These are phyloP conservation scores for Daldinia bambusicola DNA, from an alignment of 495 filamentous ascomycete genomes.

Conservation along the genomic window DNA sequence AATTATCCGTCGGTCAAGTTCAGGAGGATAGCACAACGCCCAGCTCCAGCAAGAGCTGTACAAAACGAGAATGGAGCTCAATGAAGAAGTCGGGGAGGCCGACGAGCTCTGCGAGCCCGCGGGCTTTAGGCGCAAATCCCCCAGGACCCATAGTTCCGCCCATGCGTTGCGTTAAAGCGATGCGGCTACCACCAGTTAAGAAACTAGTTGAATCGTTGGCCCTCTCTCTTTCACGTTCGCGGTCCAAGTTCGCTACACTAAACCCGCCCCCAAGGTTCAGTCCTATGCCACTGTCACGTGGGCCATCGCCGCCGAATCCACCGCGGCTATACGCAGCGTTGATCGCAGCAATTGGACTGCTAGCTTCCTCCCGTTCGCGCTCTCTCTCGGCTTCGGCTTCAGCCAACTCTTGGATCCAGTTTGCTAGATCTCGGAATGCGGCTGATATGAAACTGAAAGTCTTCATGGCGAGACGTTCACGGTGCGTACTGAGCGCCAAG, in stretches of 20 bases:
- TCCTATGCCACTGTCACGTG: constrained; percentile 50
- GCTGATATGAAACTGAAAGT: constrained; percentile 77
- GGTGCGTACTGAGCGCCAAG: constrained; percentile 78
- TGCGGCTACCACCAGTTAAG: constrained; percentile 53
- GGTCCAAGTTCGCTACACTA: constrained; percentile 35
- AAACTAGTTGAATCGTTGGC: constrained; percentile 55
- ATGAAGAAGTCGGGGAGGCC: constrained; percentile 90
- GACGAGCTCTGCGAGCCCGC: constrained; percentile 85
- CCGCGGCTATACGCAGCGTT: constrained; percentile 51
- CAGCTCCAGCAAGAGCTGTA: constrained; percentile 74
- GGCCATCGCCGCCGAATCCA: constrained; percentile 36
- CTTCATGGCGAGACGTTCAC: constrained; percentile 77
- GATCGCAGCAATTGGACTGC: constrained; percentile 42
- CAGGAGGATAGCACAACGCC: constrained; percentile 60
- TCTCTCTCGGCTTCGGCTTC: constrained; percentile 70
- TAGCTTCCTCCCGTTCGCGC: constrained; percentile 60
- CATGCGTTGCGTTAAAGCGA: constrained; percentile 52
- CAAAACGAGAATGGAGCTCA: constrained; percentile 83
- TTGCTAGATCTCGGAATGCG: constrained; percentile 80
- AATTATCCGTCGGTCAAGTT: constrained; percentile 14
- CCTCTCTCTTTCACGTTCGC: constrained; percentile 41
- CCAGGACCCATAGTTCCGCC: constrained; percentile 52
- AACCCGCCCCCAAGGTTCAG: constrained; percentile 47
- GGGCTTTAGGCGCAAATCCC: constrained; percentile 67
- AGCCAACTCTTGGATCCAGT: constrained; percentile 71